Evolutionary conservation across 139 green algal genomes (phyloP).

Genomic region (Chlorella sp.): DNA sequence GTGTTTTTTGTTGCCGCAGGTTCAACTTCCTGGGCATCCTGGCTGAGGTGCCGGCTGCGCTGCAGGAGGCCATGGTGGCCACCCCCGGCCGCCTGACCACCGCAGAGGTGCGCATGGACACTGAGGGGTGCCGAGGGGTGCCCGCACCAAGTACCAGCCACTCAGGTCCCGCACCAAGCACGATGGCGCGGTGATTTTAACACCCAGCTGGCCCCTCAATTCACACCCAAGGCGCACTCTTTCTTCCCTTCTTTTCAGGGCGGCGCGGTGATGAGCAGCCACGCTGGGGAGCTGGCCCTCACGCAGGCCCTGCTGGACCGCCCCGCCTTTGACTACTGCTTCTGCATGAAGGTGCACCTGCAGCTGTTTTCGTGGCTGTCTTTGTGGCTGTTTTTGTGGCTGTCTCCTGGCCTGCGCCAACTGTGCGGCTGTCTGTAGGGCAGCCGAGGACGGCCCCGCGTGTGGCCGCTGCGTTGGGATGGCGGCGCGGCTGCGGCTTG

Average conservation of each 20-base stretch:
- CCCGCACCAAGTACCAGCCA: neutral
- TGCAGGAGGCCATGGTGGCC: slow-evolving; percentile 11
- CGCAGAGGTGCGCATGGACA: slow-evolving; percentile 8
- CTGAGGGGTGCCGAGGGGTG: neutral
- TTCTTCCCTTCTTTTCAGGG: neutral
- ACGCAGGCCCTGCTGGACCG: slow-evolving; percentile 25
- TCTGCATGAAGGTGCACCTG: slow-evolving; percentile 28
- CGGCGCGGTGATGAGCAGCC: slow-evolving; percentile 10
- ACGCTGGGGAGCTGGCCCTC: slow-evolving; percentile 24
- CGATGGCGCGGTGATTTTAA: too few relatives aligned
- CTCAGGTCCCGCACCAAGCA: too few relatives aligned
- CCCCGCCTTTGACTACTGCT: slow-evolving; percentile 42
- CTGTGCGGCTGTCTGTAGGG: neutral
- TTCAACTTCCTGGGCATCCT: slow-evolving; percentile 78
- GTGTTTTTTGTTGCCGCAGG: slow-evolving; percentile 1
- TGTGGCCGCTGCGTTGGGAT: too few relatives aligned
- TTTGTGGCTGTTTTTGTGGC: neutral
- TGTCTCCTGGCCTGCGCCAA: neutral
- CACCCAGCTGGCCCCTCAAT: too few relatives aligned
- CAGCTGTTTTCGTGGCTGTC: neutral
- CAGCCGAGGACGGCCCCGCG: too few relatives aligned
- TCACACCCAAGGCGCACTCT: too few relatives aligned
- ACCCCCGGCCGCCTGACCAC: slow-evolving; percentile 9
- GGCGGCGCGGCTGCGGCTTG: too few relatives aligned
- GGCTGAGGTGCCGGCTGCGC: slow-evolving; percentile 6